These are phyloP conservation scores for Rhodotorula mucilaginosa DNA, from an alignment of 1,284 basidiomycete species.

Conservation along the genomic window DNA sequence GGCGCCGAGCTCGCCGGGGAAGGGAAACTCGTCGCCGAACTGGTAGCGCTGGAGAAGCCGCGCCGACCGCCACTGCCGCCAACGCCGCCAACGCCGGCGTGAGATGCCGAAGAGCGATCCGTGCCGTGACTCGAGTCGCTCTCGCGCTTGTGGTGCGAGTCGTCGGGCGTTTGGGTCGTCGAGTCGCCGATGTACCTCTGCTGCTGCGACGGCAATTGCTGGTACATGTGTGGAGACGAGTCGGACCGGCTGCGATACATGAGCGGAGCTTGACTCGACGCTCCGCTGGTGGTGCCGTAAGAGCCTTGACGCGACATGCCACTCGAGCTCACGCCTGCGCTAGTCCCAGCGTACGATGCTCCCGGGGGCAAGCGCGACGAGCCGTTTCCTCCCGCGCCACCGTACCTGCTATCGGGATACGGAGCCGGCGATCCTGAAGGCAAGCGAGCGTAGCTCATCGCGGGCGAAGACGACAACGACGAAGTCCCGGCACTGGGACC, in stretches of 20 bases:
- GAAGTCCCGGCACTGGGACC: conserved; percentile 2
- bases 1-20: background rate
- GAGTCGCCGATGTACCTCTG: too few relatives aligned
- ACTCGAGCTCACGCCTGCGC: conserved; percentile 14
- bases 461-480: conserved; percentile 17
- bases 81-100: conserved; percentile 16
- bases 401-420: background rate
- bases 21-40: conserved; percentile 1
- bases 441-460: conserved; percentile 17
- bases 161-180: too few relatives aligned
- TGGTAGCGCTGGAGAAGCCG: conserved; percentile 4
- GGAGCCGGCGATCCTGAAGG: background rate
- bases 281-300: conserved; percentile 21
- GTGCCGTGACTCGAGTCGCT: conserved; percentile 38
- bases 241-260: conserved; percentile 52
- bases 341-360: background rate
- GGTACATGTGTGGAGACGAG: conserved; percentile 54
- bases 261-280: conserved; percentile 40
- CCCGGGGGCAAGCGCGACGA: background rate
- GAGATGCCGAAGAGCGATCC: conserved; percentile 37
- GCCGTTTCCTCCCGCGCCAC: background rate
- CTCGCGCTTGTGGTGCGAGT: conserved; percentile 28
- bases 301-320: background rate
- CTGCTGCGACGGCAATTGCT: conserved; percentile 33
- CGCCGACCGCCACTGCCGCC: conserved; percentile 27